Evolutionary conservation across 1,139 yeast genomes (phyloP).

Genomic region (Yamadazyma blattariae): DNA sequence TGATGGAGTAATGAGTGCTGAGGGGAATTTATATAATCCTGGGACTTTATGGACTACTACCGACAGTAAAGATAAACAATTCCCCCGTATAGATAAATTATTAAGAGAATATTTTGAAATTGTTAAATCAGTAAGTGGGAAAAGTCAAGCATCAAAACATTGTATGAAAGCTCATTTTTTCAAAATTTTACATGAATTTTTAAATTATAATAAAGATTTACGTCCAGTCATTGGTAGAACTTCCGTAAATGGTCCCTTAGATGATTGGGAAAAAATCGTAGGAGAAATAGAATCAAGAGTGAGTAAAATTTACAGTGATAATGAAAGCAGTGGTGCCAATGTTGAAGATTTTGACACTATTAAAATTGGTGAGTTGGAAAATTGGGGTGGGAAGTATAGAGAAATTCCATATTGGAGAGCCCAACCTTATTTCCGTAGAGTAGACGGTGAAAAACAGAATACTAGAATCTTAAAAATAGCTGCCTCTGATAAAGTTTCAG

Average conservation of each 20-base stretch:
- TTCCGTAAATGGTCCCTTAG: constrained; percentile 45
- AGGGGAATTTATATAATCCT: constrained; percentile 90
- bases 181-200: constrained; percentile 76
- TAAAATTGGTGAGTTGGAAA: constrained; percentile 50
- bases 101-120: constrained; percentile 87
- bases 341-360: constrained; percentile 50
- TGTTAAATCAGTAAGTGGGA: constrained; percentile 55
- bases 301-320: constrained; percentile 44
- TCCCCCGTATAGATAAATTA: constrained; percentile 81
- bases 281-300: constrained; percentile 65
- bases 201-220: constrained; percentile 71
- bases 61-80: constrained; percentile 59
- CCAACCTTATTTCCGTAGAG: constrained; percentile 91
- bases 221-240: constrained; percentile 68
- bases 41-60: constrained; percentile 72
- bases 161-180: constrained; percentile 94
- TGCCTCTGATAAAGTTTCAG: constrained; percentile 19
- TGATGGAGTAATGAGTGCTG: constrained; percentile 98
- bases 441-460: constrained; percentile 60
- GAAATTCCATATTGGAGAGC: constrained; percentile 95
- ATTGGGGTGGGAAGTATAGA: constrained; percentile 81
- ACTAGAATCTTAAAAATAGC: constrained; percentile 41
- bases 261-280: constrained; percentile 71
- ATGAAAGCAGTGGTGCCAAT: constrained; percentile 16
- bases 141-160: constrained; percentile 60